A percentile compares a stretch with the other conserved stretches of the same genome.
These are phyloP conservation scores for Starmerella vaccinii DNA, from an alignment of 805 yeast species.

Conservation along the genomic window DNA sequence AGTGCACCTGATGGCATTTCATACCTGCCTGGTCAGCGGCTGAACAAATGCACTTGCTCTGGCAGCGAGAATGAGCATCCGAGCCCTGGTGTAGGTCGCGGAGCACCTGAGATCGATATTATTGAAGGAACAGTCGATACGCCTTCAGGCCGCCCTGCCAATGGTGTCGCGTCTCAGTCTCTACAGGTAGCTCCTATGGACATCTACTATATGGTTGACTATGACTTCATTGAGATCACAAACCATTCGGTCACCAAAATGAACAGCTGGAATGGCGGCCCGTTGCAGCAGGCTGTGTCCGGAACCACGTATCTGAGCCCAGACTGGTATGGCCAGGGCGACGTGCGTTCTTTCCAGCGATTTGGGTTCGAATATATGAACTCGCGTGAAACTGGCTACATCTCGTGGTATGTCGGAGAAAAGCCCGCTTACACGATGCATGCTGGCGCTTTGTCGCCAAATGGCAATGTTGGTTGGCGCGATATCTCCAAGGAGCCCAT, in stretches of 20 bases:
- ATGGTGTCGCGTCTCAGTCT: slow-evolving; percentile 68
- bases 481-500: slow-evolving; percentile 81
- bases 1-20: slow-evolving; percentile 83
- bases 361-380: slow-evolving; percentile 71
- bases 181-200: slow-evolving; percentile 88
- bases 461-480: slow-evolving; percentile 84
- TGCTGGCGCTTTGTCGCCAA: slow-evolving; percentile 70
- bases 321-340: slow-evolving; percentile 68
- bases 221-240: slow-evolving; percentile 62
- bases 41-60: slow-evolving; percentile 64
- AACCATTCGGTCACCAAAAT: slow-evolving; percentile 60
- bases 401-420: slow-evolving; percentile 79
- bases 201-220: slow-evolving; percentile 89
- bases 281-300: slow-evolving; percentile 85
- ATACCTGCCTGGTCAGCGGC: slow-evolving; percentile 72
- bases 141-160: slow-evolving; percentile 28
- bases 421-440: slow-evolving; percentile 64
- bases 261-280: slow-evolving; percentile 89
- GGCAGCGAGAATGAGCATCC: slow-evolving; percentile 70
- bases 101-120: slow-evolving; percentile 92
- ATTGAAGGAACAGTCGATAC: slow-evolving; percentile 62
- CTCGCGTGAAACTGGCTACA: slow-evolving; percentile 48
- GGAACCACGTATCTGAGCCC: slow-evolving; percentile 68
- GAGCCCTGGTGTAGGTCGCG: slow-evolving; percentile 76
- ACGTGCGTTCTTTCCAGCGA: slow-evolving; percentile 45